phyloP scores from a whole-genome alignment of 2,329 filamentous ascomycete genomes.

The Aspergillus sp. region DNA sequence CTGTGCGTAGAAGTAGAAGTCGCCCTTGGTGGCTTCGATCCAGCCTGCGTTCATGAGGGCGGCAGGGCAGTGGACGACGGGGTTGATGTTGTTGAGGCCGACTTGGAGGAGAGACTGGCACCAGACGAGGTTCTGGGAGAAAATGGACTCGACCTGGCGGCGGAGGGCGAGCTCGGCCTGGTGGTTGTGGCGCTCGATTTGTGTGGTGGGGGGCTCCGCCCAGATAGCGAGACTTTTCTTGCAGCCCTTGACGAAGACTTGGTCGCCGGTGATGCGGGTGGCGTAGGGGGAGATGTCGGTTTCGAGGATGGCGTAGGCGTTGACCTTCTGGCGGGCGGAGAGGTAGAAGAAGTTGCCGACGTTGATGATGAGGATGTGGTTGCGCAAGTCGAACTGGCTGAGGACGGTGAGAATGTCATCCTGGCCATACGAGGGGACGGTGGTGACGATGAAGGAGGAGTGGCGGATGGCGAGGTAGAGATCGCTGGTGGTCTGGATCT shows the following conservation, averaged over 20 bases:
- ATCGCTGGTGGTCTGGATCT: conserved; percentile 14
- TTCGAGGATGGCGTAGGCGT: conserved; percentile 10
- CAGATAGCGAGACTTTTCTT: conserved; percentile 13
- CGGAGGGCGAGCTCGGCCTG: conserved; percentile 7
- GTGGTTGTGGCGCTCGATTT: conserved; percentile 5
- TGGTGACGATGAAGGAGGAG: conserved; percentile 8
- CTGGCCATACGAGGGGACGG: conserved; percentile 9
- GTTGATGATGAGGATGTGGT: conserved; percentile 13
- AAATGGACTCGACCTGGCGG: conserved; percentile 8
- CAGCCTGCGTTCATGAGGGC: conserved; percentile 14
- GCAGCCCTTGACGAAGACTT: conserved; percentile 10
- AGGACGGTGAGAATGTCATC: conserved; percentile 6
- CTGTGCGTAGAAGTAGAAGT: conserved; percentile 14
- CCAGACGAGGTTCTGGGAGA: conserved; percentile 10
- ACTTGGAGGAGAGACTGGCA: conserved; percentile 11
- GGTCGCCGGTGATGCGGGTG: conserved; percentile 5
- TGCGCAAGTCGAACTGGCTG: conserved; percentile 9
- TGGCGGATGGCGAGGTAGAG: conserved; percentile 9
- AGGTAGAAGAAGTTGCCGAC: conserved; percentile 17
- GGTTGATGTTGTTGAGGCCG: conserved; percentile 15
- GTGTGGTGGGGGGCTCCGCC: conserved; percentile 8
- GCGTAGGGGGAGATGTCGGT: conserved; percentile 14
- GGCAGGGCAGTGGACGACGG: conserved; percentile 11
- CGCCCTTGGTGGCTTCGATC: conserved; percentile 13
- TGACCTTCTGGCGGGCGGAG: conserved; percentile 12